Percentiles rank a stretch among this genome's conserved stretches.
Evolutionary conservation across 2,329 filamentous ascomycete genomes (phyloP).

Genomic region (Amylocarpus encephaloides): DNA sequence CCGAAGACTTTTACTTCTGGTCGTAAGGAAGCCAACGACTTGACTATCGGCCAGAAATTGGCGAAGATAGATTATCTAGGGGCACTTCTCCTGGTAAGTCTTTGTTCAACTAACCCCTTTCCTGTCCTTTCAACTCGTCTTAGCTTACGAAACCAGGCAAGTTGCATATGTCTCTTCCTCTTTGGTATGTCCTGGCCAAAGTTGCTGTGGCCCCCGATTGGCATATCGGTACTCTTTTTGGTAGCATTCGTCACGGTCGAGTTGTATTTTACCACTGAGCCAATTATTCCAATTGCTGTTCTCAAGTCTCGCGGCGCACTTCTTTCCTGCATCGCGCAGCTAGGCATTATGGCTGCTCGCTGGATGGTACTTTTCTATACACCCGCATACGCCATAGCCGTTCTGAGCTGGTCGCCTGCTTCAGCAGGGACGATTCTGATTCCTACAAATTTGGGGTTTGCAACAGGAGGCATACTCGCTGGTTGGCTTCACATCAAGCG

Average conservation of each 20-base stretch:
- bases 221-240: slow-evolving; percentile 48
- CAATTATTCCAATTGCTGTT: slow-evolving; percentile 67
- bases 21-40: slow-evolving; percentile 32
- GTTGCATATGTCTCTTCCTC: slow-evolving; percentile 65
- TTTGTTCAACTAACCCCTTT: background rate
- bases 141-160: slow-evolving; percentile 39
- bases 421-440: slow-evolving; percentile 69
- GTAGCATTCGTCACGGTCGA: slow-evolving; percentile 57
- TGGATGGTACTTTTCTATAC: slow-evolving; percentile 79
- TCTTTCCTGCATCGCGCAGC: slow-evolving; percentile 66
- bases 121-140: background rate
- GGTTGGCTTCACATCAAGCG: slow-evolving; percentile 72
- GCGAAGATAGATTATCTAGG: slow-evolving; percentile 69
- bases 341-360: slow-evolving; percentile 73
- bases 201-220: slow-evolving; percentile 53
- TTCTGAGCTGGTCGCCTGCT: slow-evolving; percentile 63
- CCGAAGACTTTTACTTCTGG: slow-evolving; percentile 40
- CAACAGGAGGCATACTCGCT: slow-evolving; percentile 62
- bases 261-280: slow-evolving; percentile 55
- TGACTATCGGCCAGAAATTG: slow-evolving; percentile 48
- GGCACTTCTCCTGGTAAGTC: slow-evolving; percentile 54
- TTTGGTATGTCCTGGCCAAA: slow-evolving; percentile 60
- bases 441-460: slow-evolving; percentile 77
- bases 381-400: slow-evolving; percentile 72
- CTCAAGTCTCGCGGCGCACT: slow-evolving; percentile 65